These are phyloP conservation scores for Talaromyces borbonicus DNA, from an alignment of 495 filamentous ascomycete genomes.

Conservation along the genomic window DNA sequence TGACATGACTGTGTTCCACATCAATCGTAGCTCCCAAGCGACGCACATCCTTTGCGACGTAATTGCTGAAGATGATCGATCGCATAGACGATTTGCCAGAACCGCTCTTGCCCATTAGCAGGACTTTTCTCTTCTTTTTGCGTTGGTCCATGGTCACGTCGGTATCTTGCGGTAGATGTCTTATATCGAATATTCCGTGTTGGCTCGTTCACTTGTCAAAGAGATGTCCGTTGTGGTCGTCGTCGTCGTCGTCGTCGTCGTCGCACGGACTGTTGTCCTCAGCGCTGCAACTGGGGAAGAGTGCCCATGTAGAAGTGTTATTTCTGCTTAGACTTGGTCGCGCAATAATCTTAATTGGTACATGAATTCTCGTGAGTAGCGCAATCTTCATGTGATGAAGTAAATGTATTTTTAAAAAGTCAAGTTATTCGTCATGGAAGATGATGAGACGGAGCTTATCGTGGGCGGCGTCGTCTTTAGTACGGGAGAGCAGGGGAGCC, in stretches of 20 bases:
- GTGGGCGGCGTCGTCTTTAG: no score
- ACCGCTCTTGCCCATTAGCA: conserved; percentile 79
- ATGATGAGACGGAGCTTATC: no score
- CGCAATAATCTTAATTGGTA: no score
- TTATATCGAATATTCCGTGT: no score
- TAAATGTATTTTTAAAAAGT: no score
- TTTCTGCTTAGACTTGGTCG: no score
- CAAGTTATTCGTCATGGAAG: no score
- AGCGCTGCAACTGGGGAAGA: not conserved
- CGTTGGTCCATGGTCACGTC: conserved; percentile 39
- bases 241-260: not conserved
- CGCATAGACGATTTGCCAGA: conserved; percentile 99
- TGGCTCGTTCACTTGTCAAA: no score
- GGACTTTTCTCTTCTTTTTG: conserved; percentile 49
- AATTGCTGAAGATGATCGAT: conserved; percentile 96
- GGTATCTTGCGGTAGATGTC: no score
- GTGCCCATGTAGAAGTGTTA: not conserved
- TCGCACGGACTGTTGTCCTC: conserved; percentile 1
- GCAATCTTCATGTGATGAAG: no score
- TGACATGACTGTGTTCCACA: conserved; percentile 94
- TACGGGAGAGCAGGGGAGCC: conserved; percentile 1
- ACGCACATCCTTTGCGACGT: conserved; percentile 91
- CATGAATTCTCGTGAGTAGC: no score
- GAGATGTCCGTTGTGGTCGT: not conserved
- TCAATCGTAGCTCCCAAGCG: conserved; percentile 95